phyloP scores from a whole-genome alignment of 2,329 filamentous ascomycete genomes.

The Phialophora expanda region DNA sequence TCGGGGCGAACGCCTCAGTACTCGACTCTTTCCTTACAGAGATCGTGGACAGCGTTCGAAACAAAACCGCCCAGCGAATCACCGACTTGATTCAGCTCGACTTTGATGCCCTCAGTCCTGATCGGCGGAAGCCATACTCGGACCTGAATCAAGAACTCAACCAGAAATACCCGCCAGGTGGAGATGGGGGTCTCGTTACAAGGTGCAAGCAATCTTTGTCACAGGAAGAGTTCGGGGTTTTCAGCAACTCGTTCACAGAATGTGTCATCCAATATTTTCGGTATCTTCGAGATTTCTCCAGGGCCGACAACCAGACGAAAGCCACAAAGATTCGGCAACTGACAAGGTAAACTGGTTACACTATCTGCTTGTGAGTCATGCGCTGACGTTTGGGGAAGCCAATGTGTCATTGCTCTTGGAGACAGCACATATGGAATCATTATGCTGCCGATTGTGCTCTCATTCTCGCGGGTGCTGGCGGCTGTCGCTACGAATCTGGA shows the following conservation, averaged over 20 bases:
- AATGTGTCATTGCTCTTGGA: constrained; percentile 80
- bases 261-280: constrained; percentile 39
- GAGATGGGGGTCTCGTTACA: constrained; percentile 32
- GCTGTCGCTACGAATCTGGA: constrained; percentile 84
- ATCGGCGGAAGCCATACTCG: constrained; percentile 36
- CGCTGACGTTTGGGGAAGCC: constrained; percentile 55
- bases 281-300: constrained; percentile 38
- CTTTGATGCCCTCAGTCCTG: constrained; percentile 35
- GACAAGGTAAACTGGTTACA: constrained; percentile 32
- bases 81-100: constrained; percentile 38
- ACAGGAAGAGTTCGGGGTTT: constrained; percentile 35
- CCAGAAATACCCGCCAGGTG: constrained; percentile 30
- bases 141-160: constrained; percentile 38
- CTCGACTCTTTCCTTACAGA: constrained; percentile 36
- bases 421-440: constrained; percentile 80
- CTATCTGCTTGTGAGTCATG: background rate
- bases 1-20: constrained; percentile 22
- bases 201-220: constrained; percentile 35
- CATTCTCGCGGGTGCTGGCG: constrained; percentile 78
- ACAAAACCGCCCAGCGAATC: constrained; percentile 36
- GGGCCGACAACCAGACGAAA: constrained; percentile 36
- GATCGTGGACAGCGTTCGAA: constrained; percentile 32
- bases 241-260: constrained; percentile 37
- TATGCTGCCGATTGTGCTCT: constrained; percentile 81
- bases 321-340: constrained; percentile 37